A percentile compares a stretch with the other conserved stretches of the same genome.
Evolutionary conservation across 371 early-diverging fungal species (phyloP).

Genomic region (Saksenaea oblongispora): DNA sequence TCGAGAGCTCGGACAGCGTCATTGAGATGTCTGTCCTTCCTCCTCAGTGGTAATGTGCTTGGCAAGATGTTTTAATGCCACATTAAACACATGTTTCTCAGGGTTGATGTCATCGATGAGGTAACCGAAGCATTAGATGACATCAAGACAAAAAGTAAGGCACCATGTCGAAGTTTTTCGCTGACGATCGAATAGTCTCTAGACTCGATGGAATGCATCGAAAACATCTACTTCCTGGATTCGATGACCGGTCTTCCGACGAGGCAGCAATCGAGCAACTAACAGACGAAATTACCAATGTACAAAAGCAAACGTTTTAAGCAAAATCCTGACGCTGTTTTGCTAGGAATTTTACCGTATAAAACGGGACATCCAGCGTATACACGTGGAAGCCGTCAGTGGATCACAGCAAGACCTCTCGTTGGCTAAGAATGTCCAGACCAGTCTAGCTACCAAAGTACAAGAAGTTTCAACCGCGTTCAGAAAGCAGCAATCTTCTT

Average conservation of each 20-base stretch:
- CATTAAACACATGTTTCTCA: conserved; percentile 21
- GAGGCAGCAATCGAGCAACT: conserved; percentile 84
- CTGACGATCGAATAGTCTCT: conserved; percentile 54
- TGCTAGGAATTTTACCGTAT: conserved; percentile 81
- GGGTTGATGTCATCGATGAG: conserved; percentile 90
- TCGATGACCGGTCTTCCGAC: conserved; percentile 85
- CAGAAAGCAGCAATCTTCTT: conserved; percentile 84
- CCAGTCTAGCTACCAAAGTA: conserved; percentile 84
- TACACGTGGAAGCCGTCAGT: conserved; percentile 53
- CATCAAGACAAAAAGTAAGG: conserved; percentile 68
- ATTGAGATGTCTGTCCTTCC: conserved; percentile 81
- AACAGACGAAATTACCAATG: conserved; percentile 82
- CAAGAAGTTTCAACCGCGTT: conserved; percentile 84
- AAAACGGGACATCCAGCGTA: conserved; percentile 79
- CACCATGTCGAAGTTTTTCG: background rate
- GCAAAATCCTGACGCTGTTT: background rate
- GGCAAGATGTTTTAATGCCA: background rate
- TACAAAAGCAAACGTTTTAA: conserved; percentile 23
- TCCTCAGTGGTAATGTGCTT: conserved; percentile 72
- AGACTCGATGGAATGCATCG: conserved; percentile 86
- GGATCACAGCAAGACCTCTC: conserved; percentile 63
- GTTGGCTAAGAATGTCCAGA: conserved; percentile 87
- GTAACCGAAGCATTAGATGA: conserved; percentile 61
- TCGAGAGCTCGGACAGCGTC: conserved; percentile 65
- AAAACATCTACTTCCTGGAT: conserved; percentile 90